A percentile compares a stretch with the other conserved stretches of the same genome.
Evolutionary conservation across 2,329 filamentous ascomycete species (phyloP).

Genomic region (Blastomyces silverae): DNA sequence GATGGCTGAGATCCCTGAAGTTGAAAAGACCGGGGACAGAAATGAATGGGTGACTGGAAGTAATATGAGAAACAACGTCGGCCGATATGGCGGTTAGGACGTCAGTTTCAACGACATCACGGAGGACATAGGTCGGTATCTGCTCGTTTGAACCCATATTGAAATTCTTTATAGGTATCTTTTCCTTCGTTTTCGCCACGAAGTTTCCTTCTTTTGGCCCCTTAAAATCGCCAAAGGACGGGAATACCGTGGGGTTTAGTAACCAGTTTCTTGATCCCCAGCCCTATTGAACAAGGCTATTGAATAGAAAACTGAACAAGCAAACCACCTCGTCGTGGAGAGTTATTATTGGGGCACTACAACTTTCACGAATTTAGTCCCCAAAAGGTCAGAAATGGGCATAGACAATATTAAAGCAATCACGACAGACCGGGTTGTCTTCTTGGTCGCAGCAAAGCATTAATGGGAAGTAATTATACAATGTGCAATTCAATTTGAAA

Average conservation of each 20-base stretch:
- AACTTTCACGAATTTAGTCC: too few species aligned
- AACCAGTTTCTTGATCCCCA: background rate
- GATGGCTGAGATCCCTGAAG: constrained; percentile 59
- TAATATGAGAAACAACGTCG: constrained; percentile 14
- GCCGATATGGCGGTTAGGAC: constrained; percentile 12
- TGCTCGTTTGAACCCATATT: constrained; percentile 9
- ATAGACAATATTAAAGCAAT: too few species aligned
- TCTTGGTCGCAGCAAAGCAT: too few species aligned
- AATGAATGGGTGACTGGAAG: constrained; percentile 16
- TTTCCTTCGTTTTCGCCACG: background rate
- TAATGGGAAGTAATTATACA: too few species aligned
- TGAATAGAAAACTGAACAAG: background rate
- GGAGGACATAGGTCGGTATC: constrained; percentile 12
- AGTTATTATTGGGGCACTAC: background rate
- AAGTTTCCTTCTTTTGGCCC: background rate
- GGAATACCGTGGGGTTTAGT: background rate
- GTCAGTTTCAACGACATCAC: constrained; percentile 16
- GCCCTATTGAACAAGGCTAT: background rate
- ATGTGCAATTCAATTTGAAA: too few species aligned
- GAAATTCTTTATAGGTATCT: background rate
- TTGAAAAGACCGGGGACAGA: constrained; percentile 54
- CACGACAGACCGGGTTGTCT: too few species aligned
- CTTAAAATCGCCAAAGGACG: background rate
- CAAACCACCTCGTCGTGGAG: background rate
- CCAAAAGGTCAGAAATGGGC: too few species aligned